phyloP scores from a whole-genome alignment of 2,329 filamentous ascomycete genomes.

The Hypoxylon sp. region DNA sequence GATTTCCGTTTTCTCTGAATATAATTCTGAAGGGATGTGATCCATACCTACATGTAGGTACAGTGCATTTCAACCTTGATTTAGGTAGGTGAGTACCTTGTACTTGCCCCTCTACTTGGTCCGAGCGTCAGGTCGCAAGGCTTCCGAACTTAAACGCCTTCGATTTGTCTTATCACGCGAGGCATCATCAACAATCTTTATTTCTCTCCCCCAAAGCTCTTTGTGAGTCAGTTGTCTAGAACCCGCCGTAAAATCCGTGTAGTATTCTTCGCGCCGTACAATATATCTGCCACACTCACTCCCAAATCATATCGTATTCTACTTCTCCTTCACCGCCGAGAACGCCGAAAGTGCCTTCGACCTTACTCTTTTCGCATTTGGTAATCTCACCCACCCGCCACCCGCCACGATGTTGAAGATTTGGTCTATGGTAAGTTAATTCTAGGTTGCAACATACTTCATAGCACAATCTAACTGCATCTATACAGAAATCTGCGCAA shows the following conservation, averaged over 20 bases:
- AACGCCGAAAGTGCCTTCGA: neutral
- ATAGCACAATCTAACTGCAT: conserved; percentile 17
- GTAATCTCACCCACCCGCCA: conserved; percentile 35
- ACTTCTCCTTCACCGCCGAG: neutral
- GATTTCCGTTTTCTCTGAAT: too few relatives aligned
- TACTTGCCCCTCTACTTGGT: conserved; percentile 1
- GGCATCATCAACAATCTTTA: neutral
- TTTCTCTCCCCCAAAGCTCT: neutral
- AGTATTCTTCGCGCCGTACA: neutral
- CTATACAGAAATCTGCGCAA: conserved; percentile 89
- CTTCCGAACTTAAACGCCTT: conserved; percentile 12
- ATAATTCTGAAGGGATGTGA: too few relatives aligned
- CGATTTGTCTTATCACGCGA: conserved; percentile 23
- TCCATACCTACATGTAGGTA: too few relatives aligned
- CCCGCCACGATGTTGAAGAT: conserved; percentile 91
- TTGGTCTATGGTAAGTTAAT: conserved; percentile 89
- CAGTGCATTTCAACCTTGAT: too few relatives aligned
- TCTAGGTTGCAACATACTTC: neutral
- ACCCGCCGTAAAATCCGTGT: neutral
- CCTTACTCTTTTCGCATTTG: neutral
- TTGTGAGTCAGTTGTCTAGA: neutral
- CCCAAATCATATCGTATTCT: neutral
- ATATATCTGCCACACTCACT: neutral
- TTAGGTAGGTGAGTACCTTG: neutral
- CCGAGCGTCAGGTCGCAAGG: conserved; percentile 13